These are phyloP conservation scores for Xylariaceae sp. DNA, from an alignment of 2,329 filamentous ascomycete species.

Conservation along the genomic window DNA sequence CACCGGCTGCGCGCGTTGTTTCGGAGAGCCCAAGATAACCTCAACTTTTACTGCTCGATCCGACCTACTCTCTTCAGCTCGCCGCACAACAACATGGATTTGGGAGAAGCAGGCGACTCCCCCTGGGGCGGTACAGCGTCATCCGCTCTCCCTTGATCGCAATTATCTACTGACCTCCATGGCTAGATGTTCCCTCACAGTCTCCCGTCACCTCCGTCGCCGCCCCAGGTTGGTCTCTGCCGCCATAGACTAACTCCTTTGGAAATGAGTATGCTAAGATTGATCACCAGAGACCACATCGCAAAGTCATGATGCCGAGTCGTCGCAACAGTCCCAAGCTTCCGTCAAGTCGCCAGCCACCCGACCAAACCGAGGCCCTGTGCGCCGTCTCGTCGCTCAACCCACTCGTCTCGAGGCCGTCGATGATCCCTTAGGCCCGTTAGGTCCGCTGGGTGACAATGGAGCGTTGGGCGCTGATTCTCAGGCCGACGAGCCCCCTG, in stretches of 20 bases:
- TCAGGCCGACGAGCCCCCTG: constrained; percentile 57
- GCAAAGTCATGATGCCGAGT: constrained; percentile 27
- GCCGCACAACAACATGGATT: constrained; percentile 35
- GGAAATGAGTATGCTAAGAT: constrained; percentile 10
- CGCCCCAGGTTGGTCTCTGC: constrained; percentile 23
- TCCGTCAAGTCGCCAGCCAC: constrained; percentile 28
- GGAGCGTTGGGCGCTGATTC: constrained; percentile 32
- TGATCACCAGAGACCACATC: constrained; percentile 19
- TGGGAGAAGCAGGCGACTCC: constrained; percentile 43
- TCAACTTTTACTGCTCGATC: not conserved
- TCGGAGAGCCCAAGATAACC: not conserved
- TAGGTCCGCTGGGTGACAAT: constrained; percentile 64
- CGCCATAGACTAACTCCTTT: not conserved
- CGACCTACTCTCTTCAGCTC: not conserved
- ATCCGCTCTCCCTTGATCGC: constrained; percentile 1
- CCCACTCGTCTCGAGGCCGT: constrained; percentile 76
- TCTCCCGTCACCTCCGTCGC: constrained; percentile 29
- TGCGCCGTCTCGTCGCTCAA: constrained; percentile 67
- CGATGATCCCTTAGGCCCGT: constrained; percentile 72
- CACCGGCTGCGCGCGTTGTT: constrained; percentile 2
- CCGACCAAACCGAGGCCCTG: constrained; percentile 29
- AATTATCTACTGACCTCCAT: constrained; percentile 17
- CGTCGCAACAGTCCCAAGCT: constrained; percentile 31
- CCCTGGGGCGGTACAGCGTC: constrained; percentile 42
- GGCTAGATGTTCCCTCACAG: constrained; percentile 41